A percentile compares a stretch with the other conserved stretches of the same genome.
Conservation (phyloP, 2,329 filamentous ascomycete genomes). For the Dactylellina leptospora region DNA sequence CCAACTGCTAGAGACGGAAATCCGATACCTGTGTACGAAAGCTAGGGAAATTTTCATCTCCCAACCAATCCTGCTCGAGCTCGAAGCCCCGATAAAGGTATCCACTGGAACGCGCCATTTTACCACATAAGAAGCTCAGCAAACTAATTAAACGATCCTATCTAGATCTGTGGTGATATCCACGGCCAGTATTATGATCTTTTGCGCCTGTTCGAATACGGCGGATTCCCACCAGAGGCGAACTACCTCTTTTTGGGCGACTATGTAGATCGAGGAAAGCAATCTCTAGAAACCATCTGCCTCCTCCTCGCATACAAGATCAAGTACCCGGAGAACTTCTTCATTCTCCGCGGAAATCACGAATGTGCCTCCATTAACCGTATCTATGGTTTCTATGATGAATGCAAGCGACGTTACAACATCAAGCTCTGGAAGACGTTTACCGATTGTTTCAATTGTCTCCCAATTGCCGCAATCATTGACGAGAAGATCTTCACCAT, state of each 20-base stretch:
- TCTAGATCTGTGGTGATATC: constrained; percentile 96
- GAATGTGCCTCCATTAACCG: constrained; percentile 99
- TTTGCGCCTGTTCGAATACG: constrained; percentile 95
- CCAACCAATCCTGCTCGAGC: constrained; percentile 94
- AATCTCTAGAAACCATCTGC: constrained; percentile 98
- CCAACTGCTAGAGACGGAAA: constrained; percentile 93
- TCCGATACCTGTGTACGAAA: constrained; percentile 97
- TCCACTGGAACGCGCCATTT: constrained; percentile 28
- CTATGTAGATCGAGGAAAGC: constrained; percentile 98
- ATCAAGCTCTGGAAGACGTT: constrained; percentile 99
- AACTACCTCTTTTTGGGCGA: constrained; percentile 99
- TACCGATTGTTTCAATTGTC: constrained; percentile 98
- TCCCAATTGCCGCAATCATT: constrained; percentile 97
- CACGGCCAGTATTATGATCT: constrained; percentile 99
- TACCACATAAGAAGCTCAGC: not conserved
- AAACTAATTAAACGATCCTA: not conserved
- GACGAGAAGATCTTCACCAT: constrained; percentile 99
- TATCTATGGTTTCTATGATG: constrained; percentile 99
- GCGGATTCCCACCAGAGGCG: constrained; percentile 95
- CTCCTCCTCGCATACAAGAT: constrained; percentile 98
- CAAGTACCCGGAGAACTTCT: constrained; percentile 99
- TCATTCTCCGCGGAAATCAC: constrained; percentile 97
- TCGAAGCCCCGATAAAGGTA: constrained; percentile 99
- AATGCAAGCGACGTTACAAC: constrained; percentile 99
- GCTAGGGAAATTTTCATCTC: constrained; percentile 99